Percentiles rank a stretch among this genome's conserved stretches.
Evolutionary conservation across 2,329 filamentous ascomycete genomes (phyloP).

Genomic region (Botrytis sinoallii): DNA sequence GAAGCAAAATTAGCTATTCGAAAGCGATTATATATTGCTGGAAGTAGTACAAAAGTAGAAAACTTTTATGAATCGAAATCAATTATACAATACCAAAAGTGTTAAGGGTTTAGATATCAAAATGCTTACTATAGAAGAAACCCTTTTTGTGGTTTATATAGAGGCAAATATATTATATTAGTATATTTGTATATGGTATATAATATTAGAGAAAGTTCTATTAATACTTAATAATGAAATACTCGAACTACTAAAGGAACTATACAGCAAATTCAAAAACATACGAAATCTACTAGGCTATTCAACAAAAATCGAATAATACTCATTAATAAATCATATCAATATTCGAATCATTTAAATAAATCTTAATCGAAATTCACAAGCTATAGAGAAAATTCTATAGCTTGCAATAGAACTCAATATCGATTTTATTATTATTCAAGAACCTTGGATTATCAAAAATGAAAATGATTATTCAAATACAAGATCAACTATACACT

Average conservation of each 20-base stretch:
- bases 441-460: neutral
- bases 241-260: neutral
- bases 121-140: neutral
- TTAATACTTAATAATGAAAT: neutral
- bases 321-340: neutral
- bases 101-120: neutral
- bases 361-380: too few species aligned
- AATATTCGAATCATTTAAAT: too few species aligned
- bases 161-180: neutral
- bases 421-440: too few species aligned
- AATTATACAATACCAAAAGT: neutral
- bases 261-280: too few species aligned
- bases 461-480: too few species aligned
- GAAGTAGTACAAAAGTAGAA: neutral
- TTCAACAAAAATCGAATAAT: too few species aligned
- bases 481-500: too few species aligned
- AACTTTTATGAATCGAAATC: neutral
- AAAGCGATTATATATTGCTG: too few species aligned
- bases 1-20: too few species aligned
- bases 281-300: too few species aligned
- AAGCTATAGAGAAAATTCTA: too few species aligned
- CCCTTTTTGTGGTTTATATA: neutral
- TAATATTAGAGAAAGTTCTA: neutral
- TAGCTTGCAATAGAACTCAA: too few species aligned
- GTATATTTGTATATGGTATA: neutral